Evolutionary conservation across 2,329 filamentous ascomycete genomes (phyloP), one percentile per base, ranked within the genome.

Genomic region (Plectosphaerella plurivora): DNA sequence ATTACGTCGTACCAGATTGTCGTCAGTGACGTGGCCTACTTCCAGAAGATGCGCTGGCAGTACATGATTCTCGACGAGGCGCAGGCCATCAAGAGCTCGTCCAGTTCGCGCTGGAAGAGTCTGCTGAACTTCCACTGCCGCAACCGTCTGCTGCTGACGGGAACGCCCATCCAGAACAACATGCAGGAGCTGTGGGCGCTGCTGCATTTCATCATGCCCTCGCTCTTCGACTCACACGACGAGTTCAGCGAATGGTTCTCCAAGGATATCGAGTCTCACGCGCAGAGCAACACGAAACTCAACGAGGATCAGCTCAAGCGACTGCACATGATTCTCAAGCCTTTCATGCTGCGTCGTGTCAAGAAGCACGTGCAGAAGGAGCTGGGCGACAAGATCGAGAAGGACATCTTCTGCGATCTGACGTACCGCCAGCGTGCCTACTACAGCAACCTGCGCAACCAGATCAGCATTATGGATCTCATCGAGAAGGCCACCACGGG

Each of bases 361-460:
- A 99, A 99, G 84, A 97, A 97, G 76, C 93, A 99, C 68, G 94
- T 99, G 48, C 94, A 99, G 69, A 97, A 97, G 71, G 94, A 99
- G 69, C 84, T 99, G 47, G 94, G 94, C 46, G 94, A 99, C 82
- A 99, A 99, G 84, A 95, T 97, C 54, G 94, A 99, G 70, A 77
- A 91, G 56, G 94, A 99, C 63, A 83, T 99, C 54, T 97, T 93
- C 81, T 99, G 94, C 69, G 88, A 99, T 62, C 83, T 99, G 57
- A 97, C 94, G 0, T 97, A 97, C 70, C 87, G 94, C 60, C 94
- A 99, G 70, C 86, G 94, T 33, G 92, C 92, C 15, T 91, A 95
- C 73, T 99, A 99, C 71, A 82, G 85, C 61, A 96, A 91, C 62
- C 76, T 99, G 45, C 86, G 94, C 49, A 96, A 96, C 73, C 94